Conservation (phyloP, 1,284 basidiomycete species). For the Kalmanozyma brasiliensis region DNA sequence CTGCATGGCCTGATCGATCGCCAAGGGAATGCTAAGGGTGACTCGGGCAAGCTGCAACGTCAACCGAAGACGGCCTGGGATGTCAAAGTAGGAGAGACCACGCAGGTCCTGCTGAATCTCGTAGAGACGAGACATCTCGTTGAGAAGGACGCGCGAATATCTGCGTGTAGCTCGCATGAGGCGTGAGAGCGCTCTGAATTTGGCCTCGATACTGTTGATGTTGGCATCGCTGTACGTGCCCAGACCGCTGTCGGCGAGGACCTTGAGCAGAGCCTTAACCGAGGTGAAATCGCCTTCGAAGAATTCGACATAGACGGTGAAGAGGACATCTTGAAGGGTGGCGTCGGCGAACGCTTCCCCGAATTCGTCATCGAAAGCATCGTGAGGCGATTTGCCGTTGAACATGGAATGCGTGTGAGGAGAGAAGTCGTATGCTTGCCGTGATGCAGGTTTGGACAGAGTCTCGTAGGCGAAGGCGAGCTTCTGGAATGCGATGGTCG, state of each 20-base stretch:
- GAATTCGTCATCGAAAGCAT: conserved; percentile 49
- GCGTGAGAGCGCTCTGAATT: conserved; percentile 64
- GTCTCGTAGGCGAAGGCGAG: conserved; percentile 84
- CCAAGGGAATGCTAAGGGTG: conserved; percentile 80
- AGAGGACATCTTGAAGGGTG: conserved; percentile 75
- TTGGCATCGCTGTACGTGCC: conserved; percentile 64
- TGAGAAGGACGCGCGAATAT: conserved; percentile 78
- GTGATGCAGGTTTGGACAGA: conserved; percentile 77
- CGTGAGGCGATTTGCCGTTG: conserved; percentile 43
- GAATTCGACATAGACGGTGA: conserved; percentile 82
- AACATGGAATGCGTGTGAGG: conserved; percentile 45
- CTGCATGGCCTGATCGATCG: conserved; percentile 77
- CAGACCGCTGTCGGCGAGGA: conserved; percentile 64
- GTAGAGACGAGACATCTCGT: conserved; percentile 78
- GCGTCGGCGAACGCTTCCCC: conserved; percentile 48
- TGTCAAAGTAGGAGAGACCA: conserved; percentile 79
- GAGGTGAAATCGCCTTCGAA: conserved; percentile 78
- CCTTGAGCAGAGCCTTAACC: conserved; percentile 71
- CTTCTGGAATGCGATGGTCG: conserved; percentile 84
- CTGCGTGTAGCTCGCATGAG: conserved; percentile 75
- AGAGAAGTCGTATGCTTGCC: conserved; percentile 76
- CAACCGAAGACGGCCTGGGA: conserved; percentile 79
- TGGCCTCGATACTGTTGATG: conserved; percentile 68
- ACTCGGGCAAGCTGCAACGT: conserved; percentile 83
- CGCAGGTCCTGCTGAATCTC: conserved; percentile 82